Conservation (phyloP, 2,329 filamentous ascomycete species). For the Monosporascus sp. region DNA sequence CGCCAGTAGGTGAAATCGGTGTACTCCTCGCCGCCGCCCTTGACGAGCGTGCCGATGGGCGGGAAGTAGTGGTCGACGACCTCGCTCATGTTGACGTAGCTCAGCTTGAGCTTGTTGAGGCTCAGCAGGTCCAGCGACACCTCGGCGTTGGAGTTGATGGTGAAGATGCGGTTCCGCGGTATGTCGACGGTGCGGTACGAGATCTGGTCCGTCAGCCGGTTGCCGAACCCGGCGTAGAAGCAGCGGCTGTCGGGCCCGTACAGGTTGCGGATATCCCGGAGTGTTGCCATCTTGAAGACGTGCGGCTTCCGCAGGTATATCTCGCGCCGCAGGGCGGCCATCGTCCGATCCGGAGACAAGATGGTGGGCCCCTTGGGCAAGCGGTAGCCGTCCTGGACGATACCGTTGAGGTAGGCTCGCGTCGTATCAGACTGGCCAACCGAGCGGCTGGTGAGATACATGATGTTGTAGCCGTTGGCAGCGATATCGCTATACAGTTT, state of each 20-base stretch:
- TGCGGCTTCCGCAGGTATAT: constrained; percentile 95
- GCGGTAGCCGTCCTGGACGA: constrained; percentile 79
- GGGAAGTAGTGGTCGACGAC: constrained; percentile 98
- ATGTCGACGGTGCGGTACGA: constrained; percentile 96
- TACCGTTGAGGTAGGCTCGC: constrained; percentile 80
- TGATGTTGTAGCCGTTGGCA: constrained; percentile 95
- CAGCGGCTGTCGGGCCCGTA: constrained; percentile 74
- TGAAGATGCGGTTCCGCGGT: constrained; percentile 89
- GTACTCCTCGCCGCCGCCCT: constrained; percentile 86
- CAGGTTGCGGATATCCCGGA: constrained; percentile 86
- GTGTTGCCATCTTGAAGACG: constrained; percentile 98
- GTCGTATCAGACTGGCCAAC: constrained; percentile 93
- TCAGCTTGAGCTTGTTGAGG: constrained; percentile 92
- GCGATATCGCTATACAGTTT: constrained; percentile 96
- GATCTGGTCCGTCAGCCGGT: constrained; percentile 90
- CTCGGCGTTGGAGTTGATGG: constrained; percentile 96
- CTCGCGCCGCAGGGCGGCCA: constrained; percentile 86
- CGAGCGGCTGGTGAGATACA: constrained; percentile 92
- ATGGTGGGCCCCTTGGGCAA: constrained; percentile 90
- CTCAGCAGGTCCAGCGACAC: constrained; percentile 86
- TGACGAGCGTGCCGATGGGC: constrained; percentile 78
- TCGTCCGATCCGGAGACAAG: constrained; percentile 88
- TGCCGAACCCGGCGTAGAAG: constrained; percentile 96
- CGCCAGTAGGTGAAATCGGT: constrained; percentile 98
- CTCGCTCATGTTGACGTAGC: constrained; percentile 94